Base-by-base conservation (phyloP, 108 stramenopile species). In the Pinguiococcus pyrenoidosus region DNA sequence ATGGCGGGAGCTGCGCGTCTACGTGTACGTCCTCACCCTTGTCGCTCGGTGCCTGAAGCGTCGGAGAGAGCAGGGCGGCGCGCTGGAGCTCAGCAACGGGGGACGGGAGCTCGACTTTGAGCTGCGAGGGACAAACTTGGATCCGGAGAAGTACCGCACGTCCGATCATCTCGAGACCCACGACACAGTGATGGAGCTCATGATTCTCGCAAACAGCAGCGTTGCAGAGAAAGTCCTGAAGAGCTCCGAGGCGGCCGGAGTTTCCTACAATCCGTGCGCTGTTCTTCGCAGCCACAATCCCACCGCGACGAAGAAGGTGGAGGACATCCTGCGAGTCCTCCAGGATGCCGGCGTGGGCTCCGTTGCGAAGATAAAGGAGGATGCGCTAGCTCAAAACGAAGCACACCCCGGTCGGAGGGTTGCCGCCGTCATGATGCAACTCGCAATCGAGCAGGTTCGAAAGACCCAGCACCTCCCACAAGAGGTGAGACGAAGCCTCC, bases 161-260 rank as follows among this genome's bases (percentile, higher is more conserved):
- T 49, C 59, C 37, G 63, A 70, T 30, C 75, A 82, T 39, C 46
- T 64, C 29, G 84, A 82, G 48, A 80, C 82, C 49, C 82, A 87
- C 49, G 75, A 77, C 47, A 79, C 80, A 22, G 72, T 87, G 29
- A 82, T 82, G 17, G 83, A 84, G 49, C 41, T 84, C 17, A 84
- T 84, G 83, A 82, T 87, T 37, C 51, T 81, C 7, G 81, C 82
- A 18, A 87, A 87, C 34, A 58, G 42, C n/a, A 67, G 49, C 17
- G 82, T 77, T n/a, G n/a, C n/a, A n/a, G n/a, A n/a, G n/a, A n/a
- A n/a, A n/a, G n/a, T n/a, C n/a, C n/a, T n/a, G n/a, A n/a, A n/a
- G n/a, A n/a, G n/a, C n/a, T n/a, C n/a, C n/a, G n/a, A n/a, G n/a
- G n/a, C n/a, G n/a, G n/a, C n/a, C n/a, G n/a, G n/a, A n/a, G n/a